phyloP scores from a whole-genome alignment of 192 early-diverging fungal genomes.

The Entomortierella chlamydospora region DNA sequence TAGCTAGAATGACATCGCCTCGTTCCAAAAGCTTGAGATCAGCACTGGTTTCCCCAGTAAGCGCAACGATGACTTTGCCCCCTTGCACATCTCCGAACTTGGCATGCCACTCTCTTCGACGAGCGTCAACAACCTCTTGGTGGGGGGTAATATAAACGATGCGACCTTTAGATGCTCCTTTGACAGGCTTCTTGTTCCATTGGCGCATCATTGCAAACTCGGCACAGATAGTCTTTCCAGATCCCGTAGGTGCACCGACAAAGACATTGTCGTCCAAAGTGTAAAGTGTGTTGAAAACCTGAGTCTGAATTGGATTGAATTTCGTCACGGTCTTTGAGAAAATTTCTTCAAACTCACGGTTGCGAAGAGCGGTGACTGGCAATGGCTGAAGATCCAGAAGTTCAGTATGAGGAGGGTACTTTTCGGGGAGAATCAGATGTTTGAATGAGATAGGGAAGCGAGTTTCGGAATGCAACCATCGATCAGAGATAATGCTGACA shows the following conservation, averaged over 20 bases:
- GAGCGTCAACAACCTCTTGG: constrained; percentile 82
- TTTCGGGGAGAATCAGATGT: constrained; percentile 91
- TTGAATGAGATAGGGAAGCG: constrained; percentile 93
- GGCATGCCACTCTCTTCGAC: constrained; percentile 82
- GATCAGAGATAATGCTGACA: constrained; percentile 91
- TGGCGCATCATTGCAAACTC: constrained; percentile 95
- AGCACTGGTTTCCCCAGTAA: constrained; percentile 91
- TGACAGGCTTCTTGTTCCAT: constrained; percentile 68
- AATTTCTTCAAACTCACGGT: constrained; percentile 76
- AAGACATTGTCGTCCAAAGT: constrained; percentile 89
- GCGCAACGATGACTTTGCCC: constrained; percentile 87
- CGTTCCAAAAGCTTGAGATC: constrained; percentile 91
- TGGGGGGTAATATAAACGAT: constrained; percentile 95
- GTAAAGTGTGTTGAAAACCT: constrained; percentile 93
- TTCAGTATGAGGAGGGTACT: constrained; percentile 94
- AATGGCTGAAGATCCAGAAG: constrained; percentile 94
- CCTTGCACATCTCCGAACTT: constrained; percentile 86
- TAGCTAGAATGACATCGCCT: constrained; percentile 93
- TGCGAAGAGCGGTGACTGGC: constrained; percentile 81
- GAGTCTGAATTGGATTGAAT: constrained; percentile 98
- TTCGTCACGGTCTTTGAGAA: constrained; percentile 68
- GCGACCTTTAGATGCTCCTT: constrained; percentile 64
- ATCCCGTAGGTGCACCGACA: constrained; percentile 91
- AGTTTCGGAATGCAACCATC: constrained; percentile 95
- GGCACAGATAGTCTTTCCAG: constrained; percentile 95